These are phyloP conservation scores for Pythium monospermum DNA, from an alignment of 352 stramenopile species.

Conservation along the genomic window DNA sequence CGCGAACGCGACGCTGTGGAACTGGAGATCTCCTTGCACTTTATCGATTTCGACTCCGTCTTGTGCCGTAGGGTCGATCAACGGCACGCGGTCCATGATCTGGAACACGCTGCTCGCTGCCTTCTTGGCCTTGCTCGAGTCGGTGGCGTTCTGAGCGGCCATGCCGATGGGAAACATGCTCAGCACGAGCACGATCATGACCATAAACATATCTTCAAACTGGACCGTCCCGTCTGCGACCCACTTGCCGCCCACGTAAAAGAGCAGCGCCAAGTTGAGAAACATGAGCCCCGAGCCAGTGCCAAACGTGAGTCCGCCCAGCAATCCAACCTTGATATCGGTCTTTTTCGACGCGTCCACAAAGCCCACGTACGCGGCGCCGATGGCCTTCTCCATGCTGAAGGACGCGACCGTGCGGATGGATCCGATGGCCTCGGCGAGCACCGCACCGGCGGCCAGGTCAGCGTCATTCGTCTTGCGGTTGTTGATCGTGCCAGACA, in stretches of 20 bases:
- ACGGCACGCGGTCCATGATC: conserved; percentile 64
- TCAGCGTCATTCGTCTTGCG: conserved; percentile 44
- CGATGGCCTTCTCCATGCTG: conserved; percentile 31
- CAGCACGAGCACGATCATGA: conserved; percentile 50
- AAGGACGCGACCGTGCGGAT: conserved; percentile 60
- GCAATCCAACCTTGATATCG: conserved; percentile 27
- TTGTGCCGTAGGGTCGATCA: conserved; percentile 28
- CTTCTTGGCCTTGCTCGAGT: conserved; percentile 47
- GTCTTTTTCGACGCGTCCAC: conserved; percentile 28
- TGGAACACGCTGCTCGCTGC: conserved; percentile 68
- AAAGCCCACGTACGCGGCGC: conserved; percentile 20
- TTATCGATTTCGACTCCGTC: conserved; percentile 13
- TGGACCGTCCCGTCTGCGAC: conserved; percentile 33
- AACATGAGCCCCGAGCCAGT: conserved; percentile 44
- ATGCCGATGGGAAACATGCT: conserved; percentile 50
- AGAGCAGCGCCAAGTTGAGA: conserved; percentile 42
- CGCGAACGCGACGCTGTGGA: conserved; percentile 84
- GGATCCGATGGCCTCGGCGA: conserved; percentile 39
- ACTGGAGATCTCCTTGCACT: conserved; percentile 59
- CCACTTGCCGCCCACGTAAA: conserved; percentile 47
- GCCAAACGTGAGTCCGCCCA: conserved; percentile 39
- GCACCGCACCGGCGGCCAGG: conserved; percentile 25
- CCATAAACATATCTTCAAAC: conserved; percentile 48
- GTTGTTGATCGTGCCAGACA: conserved; percentile 29
- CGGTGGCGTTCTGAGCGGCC: conserved; percentile 41